Evolutionary conservation across 2,329 filamentous ascomycete species (phyloP), one percentile per base, ranked within the genome.

Genomic region (Dactylellina leptospora): DNA sequence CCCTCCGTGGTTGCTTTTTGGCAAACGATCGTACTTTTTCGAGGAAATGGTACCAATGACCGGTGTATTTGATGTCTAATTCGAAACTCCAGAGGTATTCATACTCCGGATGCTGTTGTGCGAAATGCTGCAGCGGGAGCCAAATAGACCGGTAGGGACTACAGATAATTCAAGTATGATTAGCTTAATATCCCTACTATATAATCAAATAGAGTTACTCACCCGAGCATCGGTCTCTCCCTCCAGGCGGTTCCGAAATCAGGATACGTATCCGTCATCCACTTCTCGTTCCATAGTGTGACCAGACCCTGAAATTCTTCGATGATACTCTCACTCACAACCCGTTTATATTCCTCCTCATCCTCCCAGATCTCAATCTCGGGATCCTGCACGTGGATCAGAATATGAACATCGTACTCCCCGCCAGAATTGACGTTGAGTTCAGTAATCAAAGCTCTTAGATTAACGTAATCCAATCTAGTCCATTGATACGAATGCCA

Each of bases 21-120:
- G 90, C 85, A 89, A 90, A 95, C 45, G 82, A 81, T 76, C 86
- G 84, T 36, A 92, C 81, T 78, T 89, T 89, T 75, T 87, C 85
- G 77, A 93, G 85, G 18, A 91, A 80, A 73, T 91, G 86, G 75
- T 90, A 92, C 82, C 90, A 93, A 80, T 96, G 92, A 33, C 92
- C 92, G 0, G 90, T 95, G 79, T 96, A 96, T 27, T 92, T 88
- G 45, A 93, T 87, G 77, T 96, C 92, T 88, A 96, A 93, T 80
- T 96, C 92, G 91, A 92, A 96, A 75, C 96, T 91, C 92, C 92
- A 96, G 80, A 92, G 92, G 81, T 88, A 91, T 50, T 96, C 91
- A 78, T 93, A 96, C 79, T 96, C 92, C 0, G 91, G 90, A 79
- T 96, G 92, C 76, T 87, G 85, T 77, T 93, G 88, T 4, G 93